Evolutionary conservation across 2,329 filamentous ascomycete genomes (phyloP).

Genomic region (Aspergillus costaricaensis): DNA sequence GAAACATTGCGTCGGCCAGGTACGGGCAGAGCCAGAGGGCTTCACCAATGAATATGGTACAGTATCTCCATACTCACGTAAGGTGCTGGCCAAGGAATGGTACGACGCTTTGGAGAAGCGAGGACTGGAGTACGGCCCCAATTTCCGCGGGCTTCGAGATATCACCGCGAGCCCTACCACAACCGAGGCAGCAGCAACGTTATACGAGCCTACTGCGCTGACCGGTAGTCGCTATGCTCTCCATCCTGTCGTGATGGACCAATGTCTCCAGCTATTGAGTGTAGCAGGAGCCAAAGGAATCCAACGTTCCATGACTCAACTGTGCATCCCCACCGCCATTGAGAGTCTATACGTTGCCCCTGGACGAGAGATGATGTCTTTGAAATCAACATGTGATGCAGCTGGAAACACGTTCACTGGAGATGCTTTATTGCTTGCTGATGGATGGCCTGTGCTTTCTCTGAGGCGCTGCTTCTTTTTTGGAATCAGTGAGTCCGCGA

Average conservation of each 20-base stretch:
- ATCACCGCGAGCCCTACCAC: constrained; percentile 12
- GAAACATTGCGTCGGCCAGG: constrained; percentile 29
- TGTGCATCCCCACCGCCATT: constrained; percentile 26
- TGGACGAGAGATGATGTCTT: constrained; percentile 2
- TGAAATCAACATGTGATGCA: background rate
- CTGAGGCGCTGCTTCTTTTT: too few species aligned
- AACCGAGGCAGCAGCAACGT: background rate
- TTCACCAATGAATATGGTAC: background rate
- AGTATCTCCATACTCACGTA: background rate
- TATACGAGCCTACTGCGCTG: constrained; percentile 5
- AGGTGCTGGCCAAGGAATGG: constrained; percentile 9
- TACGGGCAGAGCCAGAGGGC: constrained; percentile 15
- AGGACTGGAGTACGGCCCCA: constrained; percentile 19
- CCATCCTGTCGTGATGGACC: constrained; percentile 26
- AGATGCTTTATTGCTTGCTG: background rate
- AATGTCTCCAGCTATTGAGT: constrained; percentile 24
- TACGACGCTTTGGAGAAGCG: constrained; percentile 14
- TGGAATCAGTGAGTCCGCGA: too few species aligned
- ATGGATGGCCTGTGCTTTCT: background rate
- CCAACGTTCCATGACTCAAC: constrained; percentile 11
- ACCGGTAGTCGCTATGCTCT: constrained; percentile 20
- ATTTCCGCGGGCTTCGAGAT: constrained; percentile 16
- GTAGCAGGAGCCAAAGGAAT: constrained; percentile 25
- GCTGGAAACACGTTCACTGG: background rate
- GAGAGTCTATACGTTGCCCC: constrained; percentile 18